phyloP scores from a whole-genome alignment of 2,329 filamentous ascomycete species.

The Annulohypoxylon truncatum region DNA sequence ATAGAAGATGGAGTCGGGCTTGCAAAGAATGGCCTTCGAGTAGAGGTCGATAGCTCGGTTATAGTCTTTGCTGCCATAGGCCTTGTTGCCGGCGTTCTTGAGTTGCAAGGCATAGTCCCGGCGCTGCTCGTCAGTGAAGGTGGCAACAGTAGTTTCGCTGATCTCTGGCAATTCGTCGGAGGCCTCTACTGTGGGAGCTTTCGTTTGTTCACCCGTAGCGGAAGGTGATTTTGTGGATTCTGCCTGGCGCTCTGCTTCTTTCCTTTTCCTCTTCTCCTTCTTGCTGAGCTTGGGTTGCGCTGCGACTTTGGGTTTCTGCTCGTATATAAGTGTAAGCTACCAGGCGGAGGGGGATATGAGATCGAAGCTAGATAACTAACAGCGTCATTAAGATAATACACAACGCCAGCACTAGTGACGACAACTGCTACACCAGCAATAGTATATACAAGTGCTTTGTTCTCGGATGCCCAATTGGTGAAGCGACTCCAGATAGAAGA shows the following conservation, averaged over 20 bases:
- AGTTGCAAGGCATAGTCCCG: constrained; percentile 90
- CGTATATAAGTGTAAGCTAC: constrained; percentile 22
- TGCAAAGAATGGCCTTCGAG: constrained; percentile 95
- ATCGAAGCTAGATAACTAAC: constrained; percentile 55
- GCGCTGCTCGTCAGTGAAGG: constrained; percentile 72
- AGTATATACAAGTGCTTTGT: constrained; percentile 95
- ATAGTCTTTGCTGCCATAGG: constrained; percentile 94
- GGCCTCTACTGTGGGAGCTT: constrained; percentile 65
- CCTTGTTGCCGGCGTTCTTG: constrained; percentile 96
- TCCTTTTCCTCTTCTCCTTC: constrained; percentile 89
- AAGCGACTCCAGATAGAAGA: constrained; percentile 87
- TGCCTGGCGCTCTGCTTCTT: constrained; percentile 76
- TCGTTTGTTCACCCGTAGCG: constrained; percentile 56
- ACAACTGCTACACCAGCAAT: constrained; percentile 94
- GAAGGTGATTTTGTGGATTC: constrained; percentile 55
- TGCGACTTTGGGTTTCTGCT: constrained; percentile 59
- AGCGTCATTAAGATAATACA: constrained; percentile 84
- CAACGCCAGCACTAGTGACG: constrained; percentile 87
- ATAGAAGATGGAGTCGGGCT: constrained; percentile 97
- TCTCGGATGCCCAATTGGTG: constrained; percentile 91
- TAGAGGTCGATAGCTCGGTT: constrained; percentile 94
- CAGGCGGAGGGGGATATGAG: neutral
- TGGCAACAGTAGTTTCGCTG: constrained; percentile 66
- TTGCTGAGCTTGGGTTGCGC: constrained; percentile 80
- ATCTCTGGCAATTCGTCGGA: constrained; percentile 78